Evolutionary conservation across 257 asterid species (phyloP), one percentile per base, ranked within the genome.

Genomic region (Solanum etuberosum): DNA sequence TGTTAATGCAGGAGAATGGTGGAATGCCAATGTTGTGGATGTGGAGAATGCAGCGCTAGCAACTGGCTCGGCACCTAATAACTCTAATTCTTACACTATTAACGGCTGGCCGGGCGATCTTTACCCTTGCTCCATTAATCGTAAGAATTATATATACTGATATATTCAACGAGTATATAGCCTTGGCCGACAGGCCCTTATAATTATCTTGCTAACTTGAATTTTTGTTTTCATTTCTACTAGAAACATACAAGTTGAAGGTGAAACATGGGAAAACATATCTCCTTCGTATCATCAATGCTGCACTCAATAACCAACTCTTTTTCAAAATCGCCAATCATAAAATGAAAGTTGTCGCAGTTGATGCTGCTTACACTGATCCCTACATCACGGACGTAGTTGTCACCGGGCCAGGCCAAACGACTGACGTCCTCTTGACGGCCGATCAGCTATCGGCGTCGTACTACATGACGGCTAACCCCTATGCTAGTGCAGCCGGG

Each of bases 111-210:
- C 87, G 1, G 87, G 87, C 16, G 54, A 71, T 31, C 87, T 85
- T 57, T 85, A 85, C 68, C 78, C 63, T 32, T 85, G 87, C 87
- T 61, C 59, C 3, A 9, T 21, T 35, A 65, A 68, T 48, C 43
- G 85, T 81, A 14, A 81, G 85, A 76, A 38, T 11, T 76, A 35
- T 21, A 76, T 8, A 13, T 1, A 87, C 82, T 86, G 82, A 87
- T 82, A 8, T 87, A 82, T 87, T 87, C 67, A 87, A 68, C 84
- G 67, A 87, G 89, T 70, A 21, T 87, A 87, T 82, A 87, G 89
- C 81, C 89, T 84, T 87, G 81, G 59, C 81, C 87, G 85, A 72
- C 78, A 83, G 85, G 85, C 71, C 71, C 37, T 54, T 40, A 77
- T 86, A 61, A 40, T 46, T 29, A 0, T 46, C 67, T 9, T 48